Base-by-base conservation (phyloP, 1,284 basidiomycete species). In the Meira nashicola region DNA sequence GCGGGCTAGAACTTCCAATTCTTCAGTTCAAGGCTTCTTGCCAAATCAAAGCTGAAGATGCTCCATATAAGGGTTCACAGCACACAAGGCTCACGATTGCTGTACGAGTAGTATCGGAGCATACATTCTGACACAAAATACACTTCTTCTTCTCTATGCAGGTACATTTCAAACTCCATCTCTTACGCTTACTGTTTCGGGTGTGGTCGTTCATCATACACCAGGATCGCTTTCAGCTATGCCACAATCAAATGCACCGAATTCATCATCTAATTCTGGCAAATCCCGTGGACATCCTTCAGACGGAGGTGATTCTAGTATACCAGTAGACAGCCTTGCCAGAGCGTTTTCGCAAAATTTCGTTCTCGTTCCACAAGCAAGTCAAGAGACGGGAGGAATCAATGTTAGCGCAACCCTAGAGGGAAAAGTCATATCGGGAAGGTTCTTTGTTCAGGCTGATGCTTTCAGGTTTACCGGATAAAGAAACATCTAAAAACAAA, bases 201-300 rank as follows among this genome's bases (percentile, higher is more conserved):
- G 74, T 14, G 68, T 68, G 1, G 74, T 77, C 8, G 64, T 71
- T 33, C 73, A 77, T 57, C 72, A 75, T 54, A 76, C 72, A 5
- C 74, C 74, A 44, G 67, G 67, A 51, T 73, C 70, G 2, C 58
- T 63, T 0, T 67, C 67, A 3, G 66, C 66, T 1, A 60, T 60
- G 2, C 58, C 68, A 14, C 39, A 57, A 10, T 62, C 63, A 5
- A 67, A 62, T 54, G 74, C 72, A 17, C 74, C 74, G 10, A 46
- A 52, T 70, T 67, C 38, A 59, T 63, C 48, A 60, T 60, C 19
- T 54, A 50, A 1, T 48, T 57, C 38, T 37, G 52, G 19, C 59
- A 61, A 37, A 23, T 12, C 19, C 9, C 41, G 44, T 21, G 46
- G 46, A 12, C 14, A 44, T 37, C 28, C 54, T 7, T 21, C 62